Percentiles rank a stretch among this genome's conserved stretches.
Evolutionary conservation across 352 stramenopile genomes (phyloP).

Genomic region (Phytophthora pisi): DNA sequence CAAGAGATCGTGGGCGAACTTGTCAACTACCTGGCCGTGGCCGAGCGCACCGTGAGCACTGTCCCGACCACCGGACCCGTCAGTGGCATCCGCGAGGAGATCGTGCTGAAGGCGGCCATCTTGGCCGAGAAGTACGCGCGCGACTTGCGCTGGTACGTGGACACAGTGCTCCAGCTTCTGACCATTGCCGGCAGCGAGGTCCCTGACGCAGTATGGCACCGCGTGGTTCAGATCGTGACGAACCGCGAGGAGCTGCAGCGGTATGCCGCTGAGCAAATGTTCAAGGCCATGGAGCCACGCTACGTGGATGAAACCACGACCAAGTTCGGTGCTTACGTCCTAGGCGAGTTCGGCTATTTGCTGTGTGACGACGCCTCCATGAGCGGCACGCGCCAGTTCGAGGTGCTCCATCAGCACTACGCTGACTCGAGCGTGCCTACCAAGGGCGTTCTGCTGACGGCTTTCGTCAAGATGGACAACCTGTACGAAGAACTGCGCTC

Average conservation of each 20-base stretch:
- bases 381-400: slow-evolving; percentile 94
- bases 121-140: slow-evolving; percentile 97
- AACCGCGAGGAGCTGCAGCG: slow-evolving; percentile 96
- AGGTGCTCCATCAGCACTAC: slow-evolving; percentile 97
- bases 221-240: slow-evolving; percentile 99
- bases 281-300: slow-evolving; percentile 93
- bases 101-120: slow-evolving; percentile 99
- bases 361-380: slow-evolving; percentile 90
- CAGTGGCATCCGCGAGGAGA: slow-evolving; percentile 91
- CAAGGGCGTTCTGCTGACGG: slow-evolving; percentile 94
- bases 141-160: slow-evolving; percentile 96
- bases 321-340: slow-evolving; percentile 95
- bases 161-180: slow-evolving; percentile 98
- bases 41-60: slow-evolving; percentile 77
- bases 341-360: slow-evolving; percentile 98
- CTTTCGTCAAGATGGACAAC: slow-evolving; percentile 97
- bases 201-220: slow-evolving; percentile 97
- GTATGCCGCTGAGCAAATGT: slow-evolving; percentile 95
- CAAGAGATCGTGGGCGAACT: slow-evolving; percentile 96
- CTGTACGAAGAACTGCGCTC: slow-evolving; percentile 84
- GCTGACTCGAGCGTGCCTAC: slow-evolving; percentile 80
- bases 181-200: slow-evolving; percentile 93
- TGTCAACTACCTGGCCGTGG: slow-evolving; percentile 93
- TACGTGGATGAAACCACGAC: slow-evolving; percentile 96
- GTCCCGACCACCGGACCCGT: slow-evolving; percentile 27